Conservation (phyloP, 192 early-diverging fungal species). For the Geranomyces variabilis region DNA sequence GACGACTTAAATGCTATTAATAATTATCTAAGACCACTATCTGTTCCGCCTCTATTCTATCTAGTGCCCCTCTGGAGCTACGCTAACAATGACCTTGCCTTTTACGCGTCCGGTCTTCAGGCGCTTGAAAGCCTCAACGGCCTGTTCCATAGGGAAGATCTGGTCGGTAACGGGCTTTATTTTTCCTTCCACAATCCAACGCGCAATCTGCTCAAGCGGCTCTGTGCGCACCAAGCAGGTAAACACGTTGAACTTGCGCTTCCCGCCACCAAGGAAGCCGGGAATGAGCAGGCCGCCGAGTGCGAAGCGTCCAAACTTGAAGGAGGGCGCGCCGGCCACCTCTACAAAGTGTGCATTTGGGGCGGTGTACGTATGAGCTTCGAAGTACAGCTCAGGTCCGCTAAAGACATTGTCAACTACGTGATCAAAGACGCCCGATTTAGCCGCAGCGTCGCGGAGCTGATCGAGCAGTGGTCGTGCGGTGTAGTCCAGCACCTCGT, state of each 20-base stretch:
- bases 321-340: background rate
- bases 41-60: no score
- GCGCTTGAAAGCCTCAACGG: conserved; percentile 7
- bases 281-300: background rate
- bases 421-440: background rate
- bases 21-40: no score
- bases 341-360: no score
- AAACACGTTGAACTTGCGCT: background rate
- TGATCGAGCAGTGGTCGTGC: conserved; percentile 27
- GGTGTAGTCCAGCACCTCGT: conserved; percentile 61
- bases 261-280: background rate
- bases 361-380: background rate
- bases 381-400: background rate
- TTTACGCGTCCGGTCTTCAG: background rate
- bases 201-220: conserved; percentile 9
- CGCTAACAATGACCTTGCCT: conserved; percentile 3
- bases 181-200: conserved; percentile 15
- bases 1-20: no score
- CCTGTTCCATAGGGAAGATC: conserved; percentile 12
- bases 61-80: no score
- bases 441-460: background rate
- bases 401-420: conserved; percentile 12
- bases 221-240: background rate
- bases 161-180: conserved; percentile 23
- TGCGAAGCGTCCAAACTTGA: background rate